A percentile compares a stretch with the other conserved stretches of the same genome.
These are phyloP conservation scores for Phoma sp. DNA, from an alignment of 2,329 filamentous ascomycete species.

Conservation along the genomic window DNA sequence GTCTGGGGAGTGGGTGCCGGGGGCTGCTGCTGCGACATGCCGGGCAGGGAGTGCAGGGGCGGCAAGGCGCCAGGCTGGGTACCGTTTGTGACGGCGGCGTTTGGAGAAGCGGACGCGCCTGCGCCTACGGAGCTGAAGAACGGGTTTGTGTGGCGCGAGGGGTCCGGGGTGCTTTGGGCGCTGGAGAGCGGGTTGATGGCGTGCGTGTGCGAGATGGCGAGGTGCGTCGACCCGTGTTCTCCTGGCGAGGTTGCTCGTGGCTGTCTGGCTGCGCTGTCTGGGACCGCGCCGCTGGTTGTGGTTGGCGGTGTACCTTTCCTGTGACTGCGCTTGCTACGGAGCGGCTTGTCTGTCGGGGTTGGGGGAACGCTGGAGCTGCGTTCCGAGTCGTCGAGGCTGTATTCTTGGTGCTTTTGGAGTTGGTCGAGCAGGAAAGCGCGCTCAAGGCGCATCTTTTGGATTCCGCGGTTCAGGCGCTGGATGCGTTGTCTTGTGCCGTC, in stretches of 20 bases:
- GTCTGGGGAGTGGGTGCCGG: constrained; percentile 2
- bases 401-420: constrained; percentile 55
- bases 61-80: constrained; percentile 27
- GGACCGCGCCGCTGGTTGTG: constrained; percentile 10
- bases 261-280: neutral
- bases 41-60: constrained; percentile 33
- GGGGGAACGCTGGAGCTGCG: constrained; percentile 80
- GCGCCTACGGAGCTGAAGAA: constrained; percentile 39
- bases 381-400: constrained; percentile 67
- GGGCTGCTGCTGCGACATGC: constrained; percentile 22
- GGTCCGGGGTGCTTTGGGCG: constrained; percentile 49
- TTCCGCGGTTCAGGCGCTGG: constrained; percentile 77
- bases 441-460: constrained; percentile 90
- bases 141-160: constrained; percentile 30
- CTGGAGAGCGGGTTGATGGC: constrained; percentile 42
- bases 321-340: constrained; percentile 75
- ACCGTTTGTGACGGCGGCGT: constrained; percentile 36
- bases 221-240: constrained; percentile 19
- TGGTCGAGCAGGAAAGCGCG: constrained; percentile 66
- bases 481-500: constrained; percentile 82
- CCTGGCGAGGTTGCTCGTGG: constrained; percentile 19
- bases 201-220: constrained; percentile 18
- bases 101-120: constrained; percentile 29
- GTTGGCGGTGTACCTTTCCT: constrained; percentile 44
- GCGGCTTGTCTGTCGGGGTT: constrained; percentile 78